Evolutionary conservation across 495 filamentous ascomycete species (phyloP), one percentile per base, ranked within the genome.

Genomic region (Hypoxylon rickii): DNA sequence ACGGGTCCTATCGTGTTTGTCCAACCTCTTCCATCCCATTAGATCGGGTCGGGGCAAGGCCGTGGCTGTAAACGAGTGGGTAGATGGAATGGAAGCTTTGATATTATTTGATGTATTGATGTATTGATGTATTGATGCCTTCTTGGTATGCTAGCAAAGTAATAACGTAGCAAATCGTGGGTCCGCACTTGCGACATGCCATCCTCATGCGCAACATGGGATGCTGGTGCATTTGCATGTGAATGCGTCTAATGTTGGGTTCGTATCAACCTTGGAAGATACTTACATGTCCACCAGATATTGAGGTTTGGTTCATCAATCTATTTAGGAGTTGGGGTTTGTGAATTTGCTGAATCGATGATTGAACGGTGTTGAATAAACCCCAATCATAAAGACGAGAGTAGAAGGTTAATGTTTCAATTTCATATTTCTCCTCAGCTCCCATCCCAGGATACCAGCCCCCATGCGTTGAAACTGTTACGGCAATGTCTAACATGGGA

Each of bases 41-140:
- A 41, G 41, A 45, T 40, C 54, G 41, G 24, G 10, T 29, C 24
- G 24, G 24, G 10, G 26, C 53, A 17, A 36, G 49, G 41, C 22
- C 13, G 44, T 44, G 40, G 34, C 40, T 41, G 57, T 19, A 44
- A 53, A 47, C 29, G 24, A 38, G 32, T 8, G 12, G 13, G 3
- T 33, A 26, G 42, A 29, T 48, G 49, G 49, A 42, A 51, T 55
- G 57, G 40, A 46, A 29, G 41, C 18, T 22, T 18, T 36, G 36
- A 40, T 44, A 8, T 15, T 11, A 5, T 33, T 48, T 50, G 18
- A 21, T 39, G 32, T 40, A n/a, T 34, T 39, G 16, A 55, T n/a
- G 37, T 15, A 7, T 33, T 24, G 33, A 46, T 34, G 22, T 7
- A 7, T 6, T 5, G 32, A 7, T 34, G 36, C 41, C 18, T n/a